Base-by-base conservation (phyloP, 768 basidiomycete genomes). In the Tulasnella sp. region DNA sequence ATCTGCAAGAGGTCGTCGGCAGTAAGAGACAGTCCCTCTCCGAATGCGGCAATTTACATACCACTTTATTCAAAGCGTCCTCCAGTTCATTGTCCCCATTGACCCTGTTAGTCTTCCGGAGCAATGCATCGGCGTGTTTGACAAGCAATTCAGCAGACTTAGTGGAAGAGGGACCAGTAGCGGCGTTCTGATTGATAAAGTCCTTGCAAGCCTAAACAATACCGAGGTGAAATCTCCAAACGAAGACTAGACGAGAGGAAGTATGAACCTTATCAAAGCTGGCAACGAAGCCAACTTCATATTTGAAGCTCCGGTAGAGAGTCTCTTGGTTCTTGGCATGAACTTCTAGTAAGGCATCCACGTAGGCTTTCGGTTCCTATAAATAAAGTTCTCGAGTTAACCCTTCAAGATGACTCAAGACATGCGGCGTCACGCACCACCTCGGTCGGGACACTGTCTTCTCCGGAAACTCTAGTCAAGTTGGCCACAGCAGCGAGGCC, bases 71-170 rank as follows among this genome's bases (percentile, higher is more conserved):
- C 69, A 99, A 85, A 12, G 95, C 95, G 77, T 92, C 91, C 86
- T 99, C 97, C 4, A 98, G 87, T 82, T 97, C 95, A 44, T 92
- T 93, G 82, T 96, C 96, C 87, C 98, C 97, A 3, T 93, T 90
- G 86, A 97, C 90, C 88, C 98, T 98, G 88, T 98, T 99, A 86
- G 91, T 97, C 90, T 98, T 98, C 82, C 94, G 90, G 75, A 99
- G 87, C 50, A 98, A 86, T 80, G 93, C 89, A 85, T 99, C 97
- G 24, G 95, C 92, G 82, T 98, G 95, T 85, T 95, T 96, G 42
- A 97, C 96, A 31, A 99, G 87, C 74, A 98, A 86, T 84, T 98
- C 97, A 0, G 97, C 96, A 7, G 95, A 97, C 86, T 94, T 96
- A 37, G 93, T 92, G 0, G 90, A 88, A 1, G 93, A 94, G n/a